A percentile compares a stretch with the other conserved stretches of the same genome.
Conservation (phyloP, 2,329 filamentous ascomycete species). For the Diaporthe sp. region DNA sequence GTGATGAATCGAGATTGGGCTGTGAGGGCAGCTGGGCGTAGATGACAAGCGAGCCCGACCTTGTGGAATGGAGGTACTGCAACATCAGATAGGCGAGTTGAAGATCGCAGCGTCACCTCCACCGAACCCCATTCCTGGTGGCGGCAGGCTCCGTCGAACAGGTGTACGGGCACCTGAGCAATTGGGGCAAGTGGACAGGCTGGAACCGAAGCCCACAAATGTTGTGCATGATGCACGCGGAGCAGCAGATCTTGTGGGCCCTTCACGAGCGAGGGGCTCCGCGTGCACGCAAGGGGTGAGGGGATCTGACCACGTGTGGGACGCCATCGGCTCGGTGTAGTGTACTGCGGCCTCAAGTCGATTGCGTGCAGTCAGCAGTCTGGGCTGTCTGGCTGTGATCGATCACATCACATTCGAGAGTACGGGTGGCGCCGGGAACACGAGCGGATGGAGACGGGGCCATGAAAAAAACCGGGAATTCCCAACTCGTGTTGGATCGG, state of each 20-base stretch:
- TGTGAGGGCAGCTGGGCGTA: background rate
- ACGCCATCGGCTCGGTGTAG: background rate
- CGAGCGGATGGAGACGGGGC: slow-evolving; percentile 6
- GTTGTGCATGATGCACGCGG: slow-evolving; percentile 16
- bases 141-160: slow-evolving; percentile 9
- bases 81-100: slow-evolving; percentile 24
- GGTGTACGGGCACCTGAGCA: background rate
- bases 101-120: slow-evolving; percentile 22
- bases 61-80: slow-evolving; percentile 18
- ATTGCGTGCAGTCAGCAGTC: background rate
- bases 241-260: slow-evolving; percentile 15
- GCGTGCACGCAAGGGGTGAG: too few relatives aligned
- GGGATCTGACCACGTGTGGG: too few relatives aligned
- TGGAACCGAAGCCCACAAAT: slow-evolving; percentile 18
- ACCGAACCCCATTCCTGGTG: slow-evolving; percentile 10
- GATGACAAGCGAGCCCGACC: background rate
- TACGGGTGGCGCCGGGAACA: slow-evolving; percentile 16
- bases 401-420: background rate
- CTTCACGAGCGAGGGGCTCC: background rate
- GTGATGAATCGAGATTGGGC: background rate
- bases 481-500: slow-evolving; percentile 20
- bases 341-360: background rate
- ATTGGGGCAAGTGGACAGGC: background rate
- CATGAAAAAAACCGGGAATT: slow-evolving; percentile 6
- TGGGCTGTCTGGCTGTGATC: background rate